Conservation (phyloP, 176 grass and related monocot genomes). For the Juncus inflexus region DNA sequence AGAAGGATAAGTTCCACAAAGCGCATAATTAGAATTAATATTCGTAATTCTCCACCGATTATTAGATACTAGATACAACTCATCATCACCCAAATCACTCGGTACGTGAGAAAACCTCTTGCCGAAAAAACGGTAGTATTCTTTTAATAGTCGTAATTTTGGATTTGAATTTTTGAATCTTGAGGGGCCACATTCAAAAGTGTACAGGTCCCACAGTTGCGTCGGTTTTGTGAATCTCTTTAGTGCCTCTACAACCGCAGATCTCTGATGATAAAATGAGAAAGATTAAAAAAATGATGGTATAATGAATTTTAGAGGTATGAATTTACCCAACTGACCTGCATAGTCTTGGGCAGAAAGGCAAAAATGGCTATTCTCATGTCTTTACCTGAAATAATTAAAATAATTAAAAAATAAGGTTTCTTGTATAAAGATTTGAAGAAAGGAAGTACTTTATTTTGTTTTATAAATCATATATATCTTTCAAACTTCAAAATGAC, state of each 20-base stretch:
- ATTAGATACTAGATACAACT: constrained; percentile 39
- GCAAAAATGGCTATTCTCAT: constrained; percentile 75
- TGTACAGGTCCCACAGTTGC: constrained; percentile 73
- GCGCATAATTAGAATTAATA: constrained; percentile 70
- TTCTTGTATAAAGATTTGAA: too few species aligned
- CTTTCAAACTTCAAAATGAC: not conserved
- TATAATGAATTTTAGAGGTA: not conserved
- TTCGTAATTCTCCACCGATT: constrained; percentile 70
- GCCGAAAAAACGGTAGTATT: constrained; percentile 73
- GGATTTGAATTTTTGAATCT: constrained; percentile 62
- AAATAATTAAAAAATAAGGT: constrained; percentile 3
- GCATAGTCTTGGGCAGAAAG: constrained; percentile 82
- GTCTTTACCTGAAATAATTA: constrained; percentile 72
- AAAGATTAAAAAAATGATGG: constrained; percentile 27
- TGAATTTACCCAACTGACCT: constrained; percentile 36
- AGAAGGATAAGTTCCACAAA: constrained; percentile 92
- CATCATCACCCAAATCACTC: constrained; percentile 28
- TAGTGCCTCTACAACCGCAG: constrained; percentile 64
- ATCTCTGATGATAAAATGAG: constrained; percentile 58
- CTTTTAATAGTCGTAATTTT: constrained; percentile 63
- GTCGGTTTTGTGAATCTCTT: constrained; percentile 62
- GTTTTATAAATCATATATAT: too few species aligned
- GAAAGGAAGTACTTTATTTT: too few species aligned
- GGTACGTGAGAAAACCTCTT: constrained; percentile 33
- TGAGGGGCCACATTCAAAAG: constrained; percentile 72